Base-by-base conservation (phyloP, 352 stramenopile genomes). In the Globisporangium heterothallicum region DNA sequence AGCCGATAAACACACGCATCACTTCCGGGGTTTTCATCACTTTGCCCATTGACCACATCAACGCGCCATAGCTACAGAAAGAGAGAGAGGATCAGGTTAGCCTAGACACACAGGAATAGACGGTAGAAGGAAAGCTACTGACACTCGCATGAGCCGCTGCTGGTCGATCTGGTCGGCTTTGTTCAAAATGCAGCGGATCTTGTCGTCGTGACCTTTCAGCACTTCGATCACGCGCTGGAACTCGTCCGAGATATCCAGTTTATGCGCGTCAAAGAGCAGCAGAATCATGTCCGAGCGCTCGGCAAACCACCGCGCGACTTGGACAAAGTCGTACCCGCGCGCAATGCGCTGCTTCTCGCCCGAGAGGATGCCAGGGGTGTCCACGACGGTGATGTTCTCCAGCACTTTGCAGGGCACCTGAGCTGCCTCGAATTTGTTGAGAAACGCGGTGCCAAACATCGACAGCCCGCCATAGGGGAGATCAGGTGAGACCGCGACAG, bases 211-310 rank as follows among this genome's bases (percentile, higher is more conserved):
- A 48, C 94, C 76, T 48, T 91, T 86, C 8, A 99, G 78, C 8
- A 96, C 87, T 66, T 99, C 94, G 67, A 99, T 99, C 27, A 97
- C 93, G 30, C 79, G 84, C 72, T 98, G 96, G 62, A 99, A 97
- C 64, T 99, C 97, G 79, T 99, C 97, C 18, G 88, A 98, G 63
- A 99, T 99, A 72, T 99, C 97, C 21, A 99, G 77, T 70, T 99
- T 99, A 76, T 99, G 95, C 18, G 96, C 96, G 77, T 99, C 97
- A 72, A 99, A 99, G n/a, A 99, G 78, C 8, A 99, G 72, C 52
- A 99, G 73, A 62, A 99, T 99, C 46, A 98, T 86, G 67, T 99
- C 96, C 16, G 94, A 96, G 27, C 96, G 90, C 76, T 98, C 94
- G 7, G 93, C 95, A 65, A 98, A 98, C 87, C 87, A 96, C 49